Conservation (phyloP, 148 eudicot genomes). For the Simmondsia chinensis region DNA sequence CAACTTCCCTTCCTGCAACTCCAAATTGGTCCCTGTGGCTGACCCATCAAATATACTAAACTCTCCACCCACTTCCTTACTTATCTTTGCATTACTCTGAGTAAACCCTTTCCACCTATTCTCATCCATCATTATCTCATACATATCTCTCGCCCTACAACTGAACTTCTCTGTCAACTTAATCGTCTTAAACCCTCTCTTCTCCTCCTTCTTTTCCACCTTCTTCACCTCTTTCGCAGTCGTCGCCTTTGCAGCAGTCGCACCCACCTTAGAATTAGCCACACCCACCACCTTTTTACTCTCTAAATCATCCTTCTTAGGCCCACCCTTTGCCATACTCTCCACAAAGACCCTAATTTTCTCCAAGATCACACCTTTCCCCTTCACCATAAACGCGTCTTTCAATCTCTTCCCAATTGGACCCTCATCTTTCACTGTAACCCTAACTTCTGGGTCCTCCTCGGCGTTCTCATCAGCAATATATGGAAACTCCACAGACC, state of each 20-base stretch:
- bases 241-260: slow-evolving; percentile 2
- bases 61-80: slow-evolving; percentile 86
- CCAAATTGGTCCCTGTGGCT: slow-evolving; percentile 67
- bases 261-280: slow-evolving; percentile 12
- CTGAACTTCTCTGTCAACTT: slow-evolving; percentile 80
- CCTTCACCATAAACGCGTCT: slow-evolving; percentile 51
- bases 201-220: slow-evolving; percentile 30
- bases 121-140: slow-evolving; percentile 94
- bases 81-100: slow-evolving; percentile 84
- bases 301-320: slow-evolving; percentile 71
- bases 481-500: slow-evolving; percentile 66
- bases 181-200: slow-evolving; percentile 76
- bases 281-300: slow-evolving; percentile 44
- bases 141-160: slow-evolving; percentile 69
- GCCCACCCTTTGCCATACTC: slow-evolving; percentile 87
- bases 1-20: slow-evolving; percentile 72
- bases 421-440: slow-evolving; percentile 48
- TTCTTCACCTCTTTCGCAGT: slow-evolving; percentile 16
- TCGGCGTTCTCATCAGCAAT: slow-evolving; percentile 76
- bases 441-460: slow-evolving; percentile 63
- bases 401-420: slow-evolving; percentile 44
- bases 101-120: slow-evolving; percentile 99
- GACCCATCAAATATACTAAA: slow-evolving; percentile 85
- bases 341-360: slow-evolving; percentile 59
- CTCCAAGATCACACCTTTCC: slow-evolving; percentile 51